Evolutionary conservation across 495 filamentous ascomycete species (phyloP).

Genomic region (Patellaria atrata): DNA sequence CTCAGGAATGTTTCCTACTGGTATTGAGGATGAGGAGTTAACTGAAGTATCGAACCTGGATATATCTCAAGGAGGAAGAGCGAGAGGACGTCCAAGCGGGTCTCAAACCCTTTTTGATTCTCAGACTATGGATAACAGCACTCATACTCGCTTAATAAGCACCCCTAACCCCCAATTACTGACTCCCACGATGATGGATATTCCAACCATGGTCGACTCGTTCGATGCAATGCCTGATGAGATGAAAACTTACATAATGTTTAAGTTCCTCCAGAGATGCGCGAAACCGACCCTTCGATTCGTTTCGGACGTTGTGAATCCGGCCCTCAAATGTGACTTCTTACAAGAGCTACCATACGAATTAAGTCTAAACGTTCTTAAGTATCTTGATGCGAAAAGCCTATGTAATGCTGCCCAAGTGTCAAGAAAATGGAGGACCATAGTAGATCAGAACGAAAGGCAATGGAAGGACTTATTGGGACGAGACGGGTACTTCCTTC

Average conservation of each 20-base stretch:
- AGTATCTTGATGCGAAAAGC: conserved; percentile 72
- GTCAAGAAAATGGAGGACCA: conserved; percentile 81
- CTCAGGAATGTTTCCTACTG: conserved; percentile 1
- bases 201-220: conserved; percentile 68
- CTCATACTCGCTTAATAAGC: too few relatives aligned
- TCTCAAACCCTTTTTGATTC: conserved; percentile 3
- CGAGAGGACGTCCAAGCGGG: conserved; percentile 1
- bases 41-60: conserved; percentile 20
- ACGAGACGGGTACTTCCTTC: conserved; percentile 60
- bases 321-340: conserved; percentile 92
- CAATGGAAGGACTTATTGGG: conserved; percentile 93
- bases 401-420: conserved; percentile 88
- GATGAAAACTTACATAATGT: conserved; percentile 90
- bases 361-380: conserved; percentile 72
- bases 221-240: conserved; percentile 83
- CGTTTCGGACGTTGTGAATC: conserved; percentile 85
- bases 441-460: conserved; percentile 82
- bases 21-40: conserved; percentile 18
- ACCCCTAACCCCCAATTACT: conserved; percentile 21
- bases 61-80: conserved; percentile 8
- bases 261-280: conserved; percentile 79
- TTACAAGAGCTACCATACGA: conserved; percentile 69
- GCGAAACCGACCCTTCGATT: conserved; percentile 81
- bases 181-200: conserved; percentile 48
- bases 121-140: conserved; percentile 1